Base-by-base conservation (phyloP, 306 rosid species). In the Phaseolus lunatus region DNA sequence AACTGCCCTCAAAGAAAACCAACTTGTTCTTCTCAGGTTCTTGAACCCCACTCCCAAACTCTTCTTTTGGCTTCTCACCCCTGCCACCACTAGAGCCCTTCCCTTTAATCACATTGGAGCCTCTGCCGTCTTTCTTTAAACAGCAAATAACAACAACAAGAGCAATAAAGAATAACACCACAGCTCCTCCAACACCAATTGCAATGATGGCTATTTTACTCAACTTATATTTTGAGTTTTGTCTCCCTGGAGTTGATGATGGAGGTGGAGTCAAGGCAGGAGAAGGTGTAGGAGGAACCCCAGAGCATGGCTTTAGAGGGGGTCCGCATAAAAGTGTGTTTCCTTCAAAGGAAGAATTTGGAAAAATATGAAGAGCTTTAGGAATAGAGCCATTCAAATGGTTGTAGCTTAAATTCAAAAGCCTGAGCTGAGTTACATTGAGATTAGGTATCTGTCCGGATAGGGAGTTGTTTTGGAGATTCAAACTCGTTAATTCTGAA, bases 11-110 rank as follows among this genome's bases (percentile, higher is more conserved):
- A 68, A 92, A 92, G 86, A 92, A 92, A 75, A 92, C 95, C 74
- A 92, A 77, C 81, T 92, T 92, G 84, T 92, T 92, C 77, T 92
- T 92, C 86, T 92, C 97, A 19, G 91, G 89, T 81, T 92, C 95
- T 78, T 92, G 97, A 74, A 92, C 97, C 57, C 95, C 97, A 81
- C 97, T 92, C 9, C 97, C 97, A 75, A 92, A 92, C 74, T 92
- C 93, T 83, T 90, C 97, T 75, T 86, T 92, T 10, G 91, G 97
- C 83, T 92, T 92, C 80, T 92, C 97, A 47, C 93, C 87, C 74
- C 95, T 90, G 35, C 93, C 95, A 35, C 85, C 89, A 47, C 82
- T 37, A 45, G 88, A 82, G 76, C 87, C 93, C 81, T 92, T 92
- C 27, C 86, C 91, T 84, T 92, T 90, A 52, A 23, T 52, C 50